phyloP scores from a whole-genome alignment of 257 asterid species.

The Thymus mandschuricus region DNA sequence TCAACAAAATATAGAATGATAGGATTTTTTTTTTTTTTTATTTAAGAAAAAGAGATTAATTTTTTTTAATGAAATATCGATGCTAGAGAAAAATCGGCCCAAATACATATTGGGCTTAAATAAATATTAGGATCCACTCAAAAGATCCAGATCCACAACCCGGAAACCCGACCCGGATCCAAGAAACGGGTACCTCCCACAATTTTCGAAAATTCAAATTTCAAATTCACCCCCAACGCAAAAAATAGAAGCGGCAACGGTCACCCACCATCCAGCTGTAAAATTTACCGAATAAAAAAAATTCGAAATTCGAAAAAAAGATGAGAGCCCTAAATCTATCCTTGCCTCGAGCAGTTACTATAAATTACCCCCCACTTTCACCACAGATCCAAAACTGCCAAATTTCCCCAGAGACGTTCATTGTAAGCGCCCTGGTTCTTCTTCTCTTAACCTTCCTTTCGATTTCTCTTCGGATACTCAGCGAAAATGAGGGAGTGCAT shows the following conservation, averaged over 20 bases:
- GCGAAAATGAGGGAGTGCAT: conserved; percentile 70
- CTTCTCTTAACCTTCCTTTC: conserved; percentile 4
- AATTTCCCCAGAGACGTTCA: conserved; percentile 48
- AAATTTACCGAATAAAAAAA: background rate
- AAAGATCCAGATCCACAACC: conserved; percentile 20
- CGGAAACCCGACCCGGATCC: conserved; percentile 10
- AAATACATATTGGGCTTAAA: background rate
- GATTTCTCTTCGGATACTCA: background rate
- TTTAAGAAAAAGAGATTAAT: too few relatives aligned
- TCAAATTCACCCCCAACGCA: conserved; percentile 18
- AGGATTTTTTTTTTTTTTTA: too few relatives aligned
- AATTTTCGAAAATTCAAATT: conserved; percentile 28
- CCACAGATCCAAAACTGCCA: conserved; percentile 20
- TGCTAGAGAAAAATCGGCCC: background rate
- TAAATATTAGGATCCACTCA: background rate
- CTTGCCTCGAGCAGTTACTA: conserved; percentile 16
- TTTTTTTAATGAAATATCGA: too few relatives aligned
- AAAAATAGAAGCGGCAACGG: conserved; percentile 32
- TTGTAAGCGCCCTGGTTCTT: conserved; percentile 48
- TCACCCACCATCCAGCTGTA: conserved; percentile 42
- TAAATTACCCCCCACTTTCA: conserved; percentile 36
- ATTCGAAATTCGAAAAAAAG: conserved; percentile 29
- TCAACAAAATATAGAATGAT: too few relatives aligned
- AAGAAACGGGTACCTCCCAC: conserved; percentile 21
- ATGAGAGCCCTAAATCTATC: conserved; percentile 23